Evolutionary conservation across 345 rosid genomes (phyloP), one percentile per base, ranked within the genome.

Genomic region (Gossypium raimondii): DNA sequence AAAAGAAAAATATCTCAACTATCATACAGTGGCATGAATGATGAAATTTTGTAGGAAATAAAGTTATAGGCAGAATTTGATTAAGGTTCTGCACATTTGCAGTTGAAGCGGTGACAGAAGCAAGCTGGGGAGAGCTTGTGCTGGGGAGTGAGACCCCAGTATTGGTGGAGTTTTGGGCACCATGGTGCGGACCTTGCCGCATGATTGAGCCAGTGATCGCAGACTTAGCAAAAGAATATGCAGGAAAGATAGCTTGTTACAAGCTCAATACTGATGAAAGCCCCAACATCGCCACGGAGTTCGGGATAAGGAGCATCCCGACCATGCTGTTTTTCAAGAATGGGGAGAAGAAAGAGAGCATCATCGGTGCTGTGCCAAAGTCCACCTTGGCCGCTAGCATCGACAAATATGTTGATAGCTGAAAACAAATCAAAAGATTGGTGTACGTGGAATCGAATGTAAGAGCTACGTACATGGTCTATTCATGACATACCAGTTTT

Each of bases 81-180:
- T 51, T 14, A 3, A 53, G 24, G 12, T 66, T 20, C 18, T 69
- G 9, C 41, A 17, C 34, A 70, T 11, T 75, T 83, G 84, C 88
- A 90, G 95, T 89, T 52, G 71, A 80, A 72, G 86, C 47, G 45
- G 90, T 82, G 78, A 85, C 89, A 5, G 95, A 88, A 43, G 70
- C 89, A 48, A 82, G 75, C 75, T 90, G 95, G 95, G 80, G 75
- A 9, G 68, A 14, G 18, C 70, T 64, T 29, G 91, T 89, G 57
- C 63, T 86, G 2, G 81, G 73, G 17, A 76, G 78, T 34, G 74
- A 80, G 8, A 85, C 9, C 67, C 93, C 93, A 10, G 90, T 86
- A n/a, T 81, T 90, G 44, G 96, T 90, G 76, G 93, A 90, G 82
- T 90, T 90, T 59, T 90, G 93, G 91, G 96, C 96, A 16, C 90